Evolutionary conservation across 805 yeast species (phyloP).

Genomic region (Myxozyma neotropica): DNA sequence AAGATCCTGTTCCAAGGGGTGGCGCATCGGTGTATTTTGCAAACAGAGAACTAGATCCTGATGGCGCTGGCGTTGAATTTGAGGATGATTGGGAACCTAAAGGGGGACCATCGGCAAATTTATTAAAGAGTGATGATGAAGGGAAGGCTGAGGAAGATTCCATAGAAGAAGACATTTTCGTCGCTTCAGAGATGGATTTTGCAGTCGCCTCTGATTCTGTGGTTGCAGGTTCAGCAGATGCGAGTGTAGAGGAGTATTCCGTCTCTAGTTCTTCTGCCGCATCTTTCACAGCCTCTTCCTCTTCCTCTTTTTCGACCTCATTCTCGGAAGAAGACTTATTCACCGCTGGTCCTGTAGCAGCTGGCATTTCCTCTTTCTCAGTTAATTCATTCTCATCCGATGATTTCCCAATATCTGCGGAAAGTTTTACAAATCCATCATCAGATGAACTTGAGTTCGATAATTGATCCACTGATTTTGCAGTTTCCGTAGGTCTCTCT

Average conservation of each 20-base stretch:
- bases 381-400: not conserved
- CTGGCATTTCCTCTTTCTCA: too few species aligned
- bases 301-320: too few species aligned
- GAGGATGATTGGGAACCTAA: not conserved
- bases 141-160: not conserved
- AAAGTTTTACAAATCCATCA: not conserved
- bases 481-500: not conserved
- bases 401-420: not conserved
- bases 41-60: constrained; percentile 9
- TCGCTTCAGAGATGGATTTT: too few species aligned
- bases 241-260: too few species aligned
- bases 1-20: constrained; percentile 1
- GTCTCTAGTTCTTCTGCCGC: too few species aligned
- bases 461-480: not conserved
- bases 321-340: too few species aligned
- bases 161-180: not conserved
- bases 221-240: too few species aligned
- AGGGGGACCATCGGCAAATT: not conserved
- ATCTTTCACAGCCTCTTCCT: too few species aligned
- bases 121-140: not conserved
- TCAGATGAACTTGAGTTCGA: not conserved
- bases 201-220: too few species aligned
- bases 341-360: not conserved
- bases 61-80: not conserved
- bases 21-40: constrained; percentile 15